Conservation (phyloP, 305 asterid genomes). For the Coffea humblotiana region DNA sequence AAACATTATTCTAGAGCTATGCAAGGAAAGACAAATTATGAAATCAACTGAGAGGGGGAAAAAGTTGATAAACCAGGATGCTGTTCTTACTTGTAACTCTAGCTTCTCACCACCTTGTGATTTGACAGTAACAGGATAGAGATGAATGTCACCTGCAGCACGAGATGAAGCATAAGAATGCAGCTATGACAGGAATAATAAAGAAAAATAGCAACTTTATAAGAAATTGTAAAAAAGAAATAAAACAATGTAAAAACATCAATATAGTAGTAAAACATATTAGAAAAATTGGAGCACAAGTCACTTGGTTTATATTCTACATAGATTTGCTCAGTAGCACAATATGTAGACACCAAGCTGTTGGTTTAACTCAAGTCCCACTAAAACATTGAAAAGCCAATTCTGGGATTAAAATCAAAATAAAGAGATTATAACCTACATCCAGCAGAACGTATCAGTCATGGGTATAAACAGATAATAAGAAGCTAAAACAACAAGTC, state of each 20-base stretch:
- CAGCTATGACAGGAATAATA: too few species aligned
- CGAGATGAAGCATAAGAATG: constrained; percentile 8
- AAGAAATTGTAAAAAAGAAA: not conserved
- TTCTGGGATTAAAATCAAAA: not conserved
- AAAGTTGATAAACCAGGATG: not conserved
- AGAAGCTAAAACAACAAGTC: constrained; percentile 3
- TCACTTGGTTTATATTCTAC: not conserved
- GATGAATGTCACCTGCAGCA: constrained; percentile 69
- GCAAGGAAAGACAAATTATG: constrained; percentile 1
- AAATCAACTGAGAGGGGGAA: not conserved
- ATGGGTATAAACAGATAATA: not conserved
- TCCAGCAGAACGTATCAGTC: not conserved
- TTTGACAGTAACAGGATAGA: constrained; percentile 81
- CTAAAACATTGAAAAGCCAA: not conserved
- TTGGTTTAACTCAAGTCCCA: not conserved
- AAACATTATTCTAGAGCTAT: not conserved
- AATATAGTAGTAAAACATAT: not conserved
- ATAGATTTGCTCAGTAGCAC: not conserved
- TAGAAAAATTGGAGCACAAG: not conserved
- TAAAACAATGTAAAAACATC: not conserved
- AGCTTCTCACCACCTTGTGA: constrained; percentile 85
- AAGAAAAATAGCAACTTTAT: not conserved
- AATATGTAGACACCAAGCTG: not conserved
- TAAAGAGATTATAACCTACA: not conserved
- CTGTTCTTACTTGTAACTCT: constrained; percentile 71